Evolutionary conservation across 139 green algal genomes (phyloP).

Genomic region (Chlamydomonas sp.): DNA sequence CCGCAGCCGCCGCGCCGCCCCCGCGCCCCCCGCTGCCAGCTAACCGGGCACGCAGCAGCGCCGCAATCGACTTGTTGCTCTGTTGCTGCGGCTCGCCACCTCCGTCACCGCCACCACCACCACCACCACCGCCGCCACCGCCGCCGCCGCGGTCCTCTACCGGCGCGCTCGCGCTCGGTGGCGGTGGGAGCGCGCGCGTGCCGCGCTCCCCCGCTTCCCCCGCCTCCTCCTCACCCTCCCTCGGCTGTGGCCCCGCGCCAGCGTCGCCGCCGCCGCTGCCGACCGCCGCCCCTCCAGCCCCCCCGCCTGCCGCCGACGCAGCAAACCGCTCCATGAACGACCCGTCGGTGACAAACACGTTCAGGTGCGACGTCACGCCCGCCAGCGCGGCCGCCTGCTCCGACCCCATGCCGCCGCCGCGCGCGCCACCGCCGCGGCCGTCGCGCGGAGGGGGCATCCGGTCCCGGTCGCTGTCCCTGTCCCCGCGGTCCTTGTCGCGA

Average conservation of each 20-base stretch:
- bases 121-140: background rate
- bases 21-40: constrained; percentile 2
- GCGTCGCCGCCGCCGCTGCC: background rate
- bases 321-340: constrained; percentile 58
- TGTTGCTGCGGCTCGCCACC: background rate
- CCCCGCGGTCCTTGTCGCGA: background rate
- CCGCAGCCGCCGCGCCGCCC: background rate
- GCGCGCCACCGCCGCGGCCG: background rate
- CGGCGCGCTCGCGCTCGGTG: too few species aligned
- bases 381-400: constrained; percentile 20
- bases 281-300: background rate
- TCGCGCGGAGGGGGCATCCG: too few species aligned
- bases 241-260: constrained; percentile 1
- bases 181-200: too few species aligned
- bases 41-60: constrained; percentile 26
- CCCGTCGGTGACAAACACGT: constrained; percentile 62
- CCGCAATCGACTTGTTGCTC: constrained; percentile 30
- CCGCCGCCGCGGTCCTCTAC: too few species aligned
- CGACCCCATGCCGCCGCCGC: background rate
- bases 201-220: constrained; percentile 12
- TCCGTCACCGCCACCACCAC: background rate
- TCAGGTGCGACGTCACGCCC: constrained; percentile 48
- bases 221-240: constrained; percentile 8
- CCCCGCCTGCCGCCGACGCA: constrained; percentile 16
- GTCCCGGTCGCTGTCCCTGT: constrained; percentile 17